Evolutionary conservation across 345 rosid genomes (phyloP), one percentile per base, ranked within the genome.

Genomic region (Acer negundo): DNA sequence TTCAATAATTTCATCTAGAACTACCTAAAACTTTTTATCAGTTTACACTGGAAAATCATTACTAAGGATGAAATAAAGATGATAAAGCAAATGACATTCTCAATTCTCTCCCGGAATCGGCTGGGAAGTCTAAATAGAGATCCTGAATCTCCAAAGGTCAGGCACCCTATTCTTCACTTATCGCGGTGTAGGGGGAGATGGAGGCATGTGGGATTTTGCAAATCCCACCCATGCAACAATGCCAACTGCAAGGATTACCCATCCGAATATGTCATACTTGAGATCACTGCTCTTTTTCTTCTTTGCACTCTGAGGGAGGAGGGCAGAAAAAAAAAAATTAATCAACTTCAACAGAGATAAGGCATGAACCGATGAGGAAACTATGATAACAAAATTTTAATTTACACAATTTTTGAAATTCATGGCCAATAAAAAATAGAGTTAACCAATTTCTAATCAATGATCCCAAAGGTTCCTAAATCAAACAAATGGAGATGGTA

Each of bases 221-320:
- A 92, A 88, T 31, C 98, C 94, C 3, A 93, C 83, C 93, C 94
- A 93, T 0, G 94, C 90, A 53, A 95, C 91, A 75, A 93, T 72
- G 20, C 99, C 98, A 13, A 90, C 89, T 20, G 92, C 98, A 28
- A 95, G 91, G 83, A 93, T 90, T 56, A 93, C 84, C 98, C 97
- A 92, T 53, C 98, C 97, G 59, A 85, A 82, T 75, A 91, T 82
- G 82, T 95, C 97, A 35, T 95, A 95, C 80, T 80, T 92, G 67
- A 87, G 72, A 84, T 93, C 94, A 70, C 83, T 88, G 82, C 80
- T 86, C 77, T 86, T 86, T 85, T 89, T 90, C 77, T 91, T 91
- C 92, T 90, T 92, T 62, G 86, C 62, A 19, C 47, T 78, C 95
- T 91, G 79, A 3, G 26, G 88, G 75, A 1, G 24, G 64, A 70